phyloP scores from a whole-genome alignment of 306 rosid genomes.

The Luffa acutangula region DNA sequence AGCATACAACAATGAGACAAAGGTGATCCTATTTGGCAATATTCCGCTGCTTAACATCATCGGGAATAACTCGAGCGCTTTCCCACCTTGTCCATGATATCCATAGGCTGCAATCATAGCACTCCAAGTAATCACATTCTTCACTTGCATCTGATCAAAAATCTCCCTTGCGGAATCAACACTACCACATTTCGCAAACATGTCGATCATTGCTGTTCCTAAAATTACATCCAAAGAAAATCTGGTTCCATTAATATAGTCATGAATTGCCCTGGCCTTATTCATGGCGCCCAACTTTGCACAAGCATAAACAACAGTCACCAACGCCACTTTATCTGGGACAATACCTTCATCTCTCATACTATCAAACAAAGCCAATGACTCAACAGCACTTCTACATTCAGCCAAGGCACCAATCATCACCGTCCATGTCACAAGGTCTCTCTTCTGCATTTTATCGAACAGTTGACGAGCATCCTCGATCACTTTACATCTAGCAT shows the following conservation, averaged over 20 bases:
- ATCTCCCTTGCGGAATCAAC: conserved; percentile 50
- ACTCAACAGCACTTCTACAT: conserved; percentile 34
- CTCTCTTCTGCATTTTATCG: conserved; percentile 43
- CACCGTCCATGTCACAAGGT: conserved; percentile 63
- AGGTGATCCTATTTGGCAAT: conserved; percentile 49
- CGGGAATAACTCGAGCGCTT: conserved; percentile 44
- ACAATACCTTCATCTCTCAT: conserved; percentile 56
- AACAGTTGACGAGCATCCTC: conserved; percentile 47
- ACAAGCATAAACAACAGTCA: conserved; percentile 57
- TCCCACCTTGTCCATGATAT: conserved; percentile 55
- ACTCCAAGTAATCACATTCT: conserved; percentile 72
- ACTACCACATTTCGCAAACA: conserved; percentile 68
- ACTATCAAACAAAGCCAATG: conserved; percentile 55
- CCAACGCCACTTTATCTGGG: conserved; percentile 62
- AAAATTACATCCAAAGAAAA: conserved; percentile 51
- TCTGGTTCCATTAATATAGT: conserved; percentile 29
- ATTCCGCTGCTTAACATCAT: conserved; percentile 44
- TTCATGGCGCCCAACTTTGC: conserved; percentile 70
- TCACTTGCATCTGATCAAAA: conserved; percentile 51
- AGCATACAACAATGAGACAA: conserved; percentile 66
- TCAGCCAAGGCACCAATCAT: conserved; percentile 59
- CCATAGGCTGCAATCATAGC: conserved; percentile 79
- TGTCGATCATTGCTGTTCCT: conserved; percentile 71
- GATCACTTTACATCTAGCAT: conserved; percentile 38
- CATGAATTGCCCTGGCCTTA: conserved; percentile 43